Conservation (phyloP, 495 filamentous ascomycete species). For the Barbatosphaeria neglecta region DNA sequence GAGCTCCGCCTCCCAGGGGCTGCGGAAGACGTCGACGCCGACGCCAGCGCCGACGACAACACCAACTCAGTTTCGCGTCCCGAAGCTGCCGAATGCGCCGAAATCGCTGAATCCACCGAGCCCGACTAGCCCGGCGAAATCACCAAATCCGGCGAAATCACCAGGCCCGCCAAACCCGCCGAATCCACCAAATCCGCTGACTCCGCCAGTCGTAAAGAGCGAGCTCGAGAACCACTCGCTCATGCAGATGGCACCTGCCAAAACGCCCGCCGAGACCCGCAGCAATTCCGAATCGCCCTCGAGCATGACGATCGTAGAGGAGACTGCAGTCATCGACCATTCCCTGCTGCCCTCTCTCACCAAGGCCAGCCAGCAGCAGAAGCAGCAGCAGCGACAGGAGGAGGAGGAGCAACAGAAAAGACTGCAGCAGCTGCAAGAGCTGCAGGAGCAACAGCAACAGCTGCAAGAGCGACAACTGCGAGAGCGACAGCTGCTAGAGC, state of each 20-base stretch:
- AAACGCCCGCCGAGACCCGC: slow-evolving; percentile 17
- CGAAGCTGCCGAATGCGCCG: slow-evolving; percentile 19
- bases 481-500: too few species aligned
- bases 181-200: too few species aligned
- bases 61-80: slow-evolving; percentile 9
- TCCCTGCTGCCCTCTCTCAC: slow-evolving; percentile 30
- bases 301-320: slow-evolving; percentile 16
- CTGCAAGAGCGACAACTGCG: too few species aligned
- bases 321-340: slow-evolving; percentile 34
- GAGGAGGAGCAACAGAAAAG: too few species aligned
- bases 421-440: too few species aligned
- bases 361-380: slow-evolving; percentile 7
- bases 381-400: too few species aligned
- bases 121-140: too few species aligned
- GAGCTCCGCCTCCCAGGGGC: slow-evolving; percentile 7
- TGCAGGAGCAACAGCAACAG: too few species aligned
- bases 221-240: slow-evolving; percentile 26
- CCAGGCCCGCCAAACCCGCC: too few species aligned
- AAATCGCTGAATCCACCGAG: too few species aligned
- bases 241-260: slow-evolving; percentile 20
- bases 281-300: slow-evolving; percentile 22
- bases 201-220: slow-evolving; percentile 26
- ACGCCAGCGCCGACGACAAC: slow-evolving; percentile 4
- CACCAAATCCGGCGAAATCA: too few species aligned
- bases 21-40: too few species aligned